phyloP scores from a whole-genome alignment of 257 asterid species.

The Lycium ferocissimum region DNA sequence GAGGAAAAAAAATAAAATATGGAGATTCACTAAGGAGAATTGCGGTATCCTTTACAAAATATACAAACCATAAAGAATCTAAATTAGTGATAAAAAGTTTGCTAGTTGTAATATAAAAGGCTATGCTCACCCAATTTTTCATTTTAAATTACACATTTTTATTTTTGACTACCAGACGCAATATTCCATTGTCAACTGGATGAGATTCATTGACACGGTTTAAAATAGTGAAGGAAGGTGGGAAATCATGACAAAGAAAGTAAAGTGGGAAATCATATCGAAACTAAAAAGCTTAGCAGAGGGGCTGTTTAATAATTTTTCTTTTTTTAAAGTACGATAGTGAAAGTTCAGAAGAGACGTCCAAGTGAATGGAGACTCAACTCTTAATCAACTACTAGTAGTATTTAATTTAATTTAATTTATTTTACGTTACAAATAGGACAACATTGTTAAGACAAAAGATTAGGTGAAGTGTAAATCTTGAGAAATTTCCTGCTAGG shows the following conservation, averaged over 20 bases:
- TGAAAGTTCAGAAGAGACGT: background rate
- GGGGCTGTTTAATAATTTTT: background rate
- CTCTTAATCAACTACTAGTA: background rate
- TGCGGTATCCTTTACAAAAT: no score
- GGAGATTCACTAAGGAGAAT: no score
- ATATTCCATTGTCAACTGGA: background rate
- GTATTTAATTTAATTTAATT: background rate
- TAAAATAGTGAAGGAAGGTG: background rate
- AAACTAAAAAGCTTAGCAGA: background rate
- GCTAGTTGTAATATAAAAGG: no score
- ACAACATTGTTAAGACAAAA: background rate
- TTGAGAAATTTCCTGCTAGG: background rate
- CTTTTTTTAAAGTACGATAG: background rate
- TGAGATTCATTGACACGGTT: background rate
- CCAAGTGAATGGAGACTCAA: background rate
- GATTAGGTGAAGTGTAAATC: background rate
- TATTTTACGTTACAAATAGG: background rate
- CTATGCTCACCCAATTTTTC: no score
- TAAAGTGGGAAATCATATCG: background rate
- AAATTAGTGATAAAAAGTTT: no score
- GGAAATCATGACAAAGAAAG: background rate
- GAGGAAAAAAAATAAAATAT: no score
- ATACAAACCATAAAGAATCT: no score
- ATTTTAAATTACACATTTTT: no score
- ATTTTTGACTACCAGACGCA: background rate